Evolutionary conservation across 2,329 filamentous ascomycete genomes (phyloP), one percentile per base, ranked within the genome.

Genomic region (Lasiodiplodia gonubiensis): DNA sequence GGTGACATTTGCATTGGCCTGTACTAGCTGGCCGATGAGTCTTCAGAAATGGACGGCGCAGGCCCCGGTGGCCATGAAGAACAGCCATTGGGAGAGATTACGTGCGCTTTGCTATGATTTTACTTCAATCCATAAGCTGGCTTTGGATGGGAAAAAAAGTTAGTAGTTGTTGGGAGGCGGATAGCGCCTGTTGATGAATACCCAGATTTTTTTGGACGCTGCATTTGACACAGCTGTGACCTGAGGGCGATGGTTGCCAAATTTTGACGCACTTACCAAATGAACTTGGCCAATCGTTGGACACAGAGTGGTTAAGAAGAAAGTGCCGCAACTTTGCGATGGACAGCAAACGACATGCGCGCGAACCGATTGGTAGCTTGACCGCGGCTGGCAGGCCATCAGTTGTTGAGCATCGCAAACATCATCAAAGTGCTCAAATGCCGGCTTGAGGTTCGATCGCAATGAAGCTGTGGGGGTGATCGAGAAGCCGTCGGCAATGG

Each of bases 1-100:
- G 86, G 87, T 81, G 87, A 89, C 74, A 88, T 89, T 72, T 83
- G 84, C 23, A 83, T 89, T 70, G 86, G 86, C 54, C 76, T 88
- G 72, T 88, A 87, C 75, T 88, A 79, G 74, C 33, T 55, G 23
- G 18, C 53, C 33, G 53, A n/a, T 33, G 27, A 16, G 18, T 21
- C 2, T 12, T 21, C 42, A 2, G 42, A 18, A 21, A n/a, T 21
- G 42, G 39, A 60, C 1, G 35, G 10, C 46, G 35, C 37, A 12
- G 37, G 33, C 35, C 30, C 30, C 10, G n/a, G n/a, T 59, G 33
- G 54, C 23, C 33, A 23, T 27, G 53, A 30, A 35, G 30, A 33
- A 30, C 21, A 33, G 18, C 18, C 30, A 7, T 11, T 18, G 52
- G 33, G 52, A 7, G 27, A 27, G 7, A 18, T 54, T 18, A 11